Percentiles rank a stretch among this genome's conserved stretches.
Conservation (phyloP, 1,284 basidiomycete genomes). For the Pseudozyma sp. region DNA sequence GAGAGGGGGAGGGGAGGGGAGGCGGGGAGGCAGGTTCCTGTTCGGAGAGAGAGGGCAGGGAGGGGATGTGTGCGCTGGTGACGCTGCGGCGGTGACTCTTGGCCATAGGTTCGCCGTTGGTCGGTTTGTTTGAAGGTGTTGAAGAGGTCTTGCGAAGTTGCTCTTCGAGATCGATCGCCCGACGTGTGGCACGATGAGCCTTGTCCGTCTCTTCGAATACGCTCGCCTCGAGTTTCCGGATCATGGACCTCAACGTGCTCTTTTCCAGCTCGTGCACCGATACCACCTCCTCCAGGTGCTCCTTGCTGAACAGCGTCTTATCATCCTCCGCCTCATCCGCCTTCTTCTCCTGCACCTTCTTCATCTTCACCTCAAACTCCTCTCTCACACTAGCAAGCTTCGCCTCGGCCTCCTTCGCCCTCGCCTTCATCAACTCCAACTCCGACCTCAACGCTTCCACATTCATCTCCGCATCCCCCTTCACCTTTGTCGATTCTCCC, state of each 20-base stretch:
- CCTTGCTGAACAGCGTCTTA: slow-evolving; percentile 35
- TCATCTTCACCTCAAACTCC: slow-evolving; percentile 4
- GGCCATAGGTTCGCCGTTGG: not conserved
- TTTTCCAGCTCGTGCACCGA: slow-evolving; percentile 55
- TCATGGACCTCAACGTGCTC: slow-evolving; percentile 44
- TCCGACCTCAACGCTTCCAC: slow-evolving; percentile 30
- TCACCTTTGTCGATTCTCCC: slow-evolving; percentile 1
- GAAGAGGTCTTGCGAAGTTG: not conserved
- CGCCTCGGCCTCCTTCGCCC: slow-evolving; percentile 18
- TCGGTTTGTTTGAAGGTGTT: not conserved
- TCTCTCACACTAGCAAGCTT: not conserved
- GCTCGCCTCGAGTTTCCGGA: slow-evolving; percentile 54
- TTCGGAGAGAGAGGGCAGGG: slow-evolving; percentile 41
- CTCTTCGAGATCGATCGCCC: slow-evolving; percentile 54
- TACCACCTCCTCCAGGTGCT: slow-evolving; percentile 45
- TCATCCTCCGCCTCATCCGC: slow-evolving; percentile 34
- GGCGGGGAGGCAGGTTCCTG: slow-evolving; percentile 7
- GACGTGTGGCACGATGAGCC: slow-evolving; percentile 43
- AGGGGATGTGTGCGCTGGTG: slow-evolving; percentile 35
- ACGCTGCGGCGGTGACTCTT: slow-evolving; percentile 34
- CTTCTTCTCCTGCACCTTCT: not conserved
- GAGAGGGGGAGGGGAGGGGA: not conserved
- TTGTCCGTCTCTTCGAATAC: slow-evolving; percentile 58
- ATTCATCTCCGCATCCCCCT: slow-evolving; percentile 9
- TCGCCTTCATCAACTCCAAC: slow-evolving; percentile 20